Conservation (phyloP, 306 rosid genomes). For the Purshia tridentata region DNA sequence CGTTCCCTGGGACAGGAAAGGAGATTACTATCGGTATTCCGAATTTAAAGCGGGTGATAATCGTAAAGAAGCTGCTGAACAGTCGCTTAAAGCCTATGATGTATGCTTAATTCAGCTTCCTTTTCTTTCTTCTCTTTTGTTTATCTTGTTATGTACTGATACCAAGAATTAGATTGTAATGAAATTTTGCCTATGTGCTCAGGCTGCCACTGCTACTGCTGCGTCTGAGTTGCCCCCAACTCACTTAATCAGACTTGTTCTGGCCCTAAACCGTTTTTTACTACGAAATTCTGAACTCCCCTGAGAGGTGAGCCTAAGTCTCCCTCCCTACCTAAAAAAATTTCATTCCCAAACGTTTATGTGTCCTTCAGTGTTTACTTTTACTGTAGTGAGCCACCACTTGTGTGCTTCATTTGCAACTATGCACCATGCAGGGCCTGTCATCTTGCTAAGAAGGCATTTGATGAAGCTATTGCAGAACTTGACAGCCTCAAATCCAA, state of each 20-base stretch:
- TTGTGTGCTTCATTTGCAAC: background rate
- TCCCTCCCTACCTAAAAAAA: background rate
- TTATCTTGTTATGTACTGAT: background rate
- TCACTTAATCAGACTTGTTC: constrained; percentile 62
- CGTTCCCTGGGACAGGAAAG: constrained; percentile 36
- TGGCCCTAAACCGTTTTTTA: constrained; percentile 71
- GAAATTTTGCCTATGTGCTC: background rate
- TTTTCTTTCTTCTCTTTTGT: background rate
- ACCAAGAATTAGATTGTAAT: background rate
- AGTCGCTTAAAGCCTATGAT: constrained; percentile 43
- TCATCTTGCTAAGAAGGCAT: constrained; percentile 45
- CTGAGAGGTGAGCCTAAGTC: constrained; percentile 49
- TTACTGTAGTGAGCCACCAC: background rate
- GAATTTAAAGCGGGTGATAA: constrained; percentile 41
- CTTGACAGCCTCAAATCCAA: constrained; percentile 42
- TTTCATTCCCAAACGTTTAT: background rate
- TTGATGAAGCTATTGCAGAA: constrained; percentile 47
- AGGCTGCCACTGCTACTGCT: constrained; percentile 37
- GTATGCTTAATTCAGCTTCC: constrained; percentile 26
- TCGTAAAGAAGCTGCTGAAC: constrained; percentile 48
- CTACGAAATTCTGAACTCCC: constrained; percentile 69
- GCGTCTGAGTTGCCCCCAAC: constrained; percentile 56
- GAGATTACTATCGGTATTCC: constrained; percentile 50
- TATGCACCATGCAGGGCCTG: constrained; percentile 35
- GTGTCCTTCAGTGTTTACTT: background rate